These are phyloP conservation scores for Ganoderma meredithae DNA, from an alignment of 1,284 basidiomycete genomes.

Conservation along the genomic window DNA sequence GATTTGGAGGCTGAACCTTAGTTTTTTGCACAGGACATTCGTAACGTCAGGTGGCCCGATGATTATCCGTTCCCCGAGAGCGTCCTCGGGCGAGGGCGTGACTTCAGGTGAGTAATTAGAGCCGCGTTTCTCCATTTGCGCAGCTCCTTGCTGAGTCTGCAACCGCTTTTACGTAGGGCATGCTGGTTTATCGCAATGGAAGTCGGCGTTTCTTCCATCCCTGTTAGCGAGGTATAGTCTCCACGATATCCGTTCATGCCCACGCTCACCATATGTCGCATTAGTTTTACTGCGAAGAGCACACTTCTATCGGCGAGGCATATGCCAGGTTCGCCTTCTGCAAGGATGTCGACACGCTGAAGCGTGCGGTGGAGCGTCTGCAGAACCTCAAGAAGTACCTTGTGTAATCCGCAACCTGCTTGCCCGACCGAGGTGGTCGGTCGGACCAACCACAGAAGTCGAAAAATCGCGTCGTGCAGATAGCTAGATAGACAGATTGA, in stretches of 20 bases:
- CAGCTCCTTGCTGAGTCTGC: conserved; percentile 14
- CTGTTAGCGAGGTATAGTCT: conserved; percentile 85
- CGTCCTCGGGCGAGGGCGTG: conserved; percentile 82
- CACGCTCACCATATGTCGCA: conserved; percentile 12
- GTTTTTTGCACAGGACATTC: conserved; percentile 70
- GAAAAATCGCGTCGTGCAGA: background rate
- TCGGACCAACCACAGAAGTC: conserved; percentile 6
- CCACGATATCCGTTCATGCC: conserved; percentile 7
- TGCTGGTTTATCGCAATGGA: conserved; percentile 93
- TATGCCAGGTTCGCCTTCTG: conserved; percentile 94
- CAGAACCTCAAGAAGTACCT: conserved; percentile 78
- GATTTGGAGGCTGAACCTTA: background rate
- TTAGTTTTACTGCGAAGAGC: conserved; percentile 91
- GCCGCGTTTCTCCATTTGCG: conserved; percentile 27
- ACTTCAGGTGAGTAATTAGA: conserved; percentile 73
- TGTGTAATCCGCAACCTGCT: conserved; percentile 18
- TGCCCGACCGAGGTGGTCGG: background rate
- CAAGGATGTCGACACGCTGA: conserved; percentile 88
- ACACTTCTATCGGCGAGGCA: conserved; percentile 84
- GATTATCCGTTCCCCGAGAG: conserved; percentile 85
- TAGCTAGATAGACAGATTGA: conserved; percentile 2
- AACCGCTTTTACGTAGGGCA: conserved; percentile 54
- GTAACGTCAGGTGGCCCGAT: conserved; percentile 81
- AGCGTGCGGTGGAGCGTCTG: conserved; percentile 79
- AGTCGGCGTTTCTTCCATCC: conserved; percentile 90